Base-by-base conservation (phyloP, 495 filamentous ascomycete species). In the Bombardia bombarda region DNA sequence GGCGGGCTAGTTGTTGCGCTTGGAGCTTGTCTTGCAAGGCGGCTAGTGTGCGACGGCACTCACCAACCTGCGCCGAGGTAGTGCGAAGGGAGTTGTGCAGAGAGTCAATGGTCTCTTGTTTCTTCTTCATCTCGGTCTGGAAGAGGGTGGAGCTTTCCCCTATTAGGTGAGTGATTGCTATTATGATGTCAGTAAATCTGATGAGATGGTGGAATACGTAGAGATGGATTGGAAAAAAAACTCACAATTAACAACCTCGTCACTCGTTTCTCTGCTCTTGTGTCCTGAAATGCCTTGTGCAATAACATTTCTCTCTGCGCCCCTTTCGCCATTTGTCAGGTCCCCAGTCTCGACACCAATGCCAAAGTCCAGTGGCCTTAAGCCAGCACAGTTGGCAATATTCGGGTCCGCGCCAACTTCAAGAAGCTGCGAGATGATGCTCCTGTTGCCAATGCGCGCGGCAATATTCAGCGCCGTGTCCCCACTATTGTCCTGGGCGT, bases 381-480 rank as follows among this genome's bases (percentile, higher is more conserved):
- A 73, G 17, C 90, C 90, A 21, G 86, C 86, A 30, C 84, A 79
- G 55, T 97, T 98, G 1, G 88, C 75, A 53, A 98, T 90, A 31
- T 80, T 75, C 17, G 88, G 79, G 63, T 96, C 88, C 1, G 90
- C 92, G 31, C 88, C 85, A 25, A 98, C 87, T 63, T 98, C 92
- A 9, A 96, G 62, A 32, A 98, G 71, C 54, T 97, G 92, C 21
- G 86, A 85, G 28, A 96, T 88, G 40, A 98, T 94, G 43, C 82
- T 89, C 32, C 80, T 75, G 56, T 92, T 96, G 23, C 88, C 84
- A 37, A 95, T 87, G 23, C 90, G 75, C 0, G 92, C 88, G 21
- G 90, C 93, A 52, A 95, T 79, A 54, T 94, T 95, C 31, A 98
- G 69, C 17, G 93, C 93, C 8, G 92, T 97, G 54, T 98, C 94